Evolutionary conservation across 305 asterid genomes (phyloP), one percentile per base, ranked within the genome.

Genomic region (Fraxinus sp.): DNA sequence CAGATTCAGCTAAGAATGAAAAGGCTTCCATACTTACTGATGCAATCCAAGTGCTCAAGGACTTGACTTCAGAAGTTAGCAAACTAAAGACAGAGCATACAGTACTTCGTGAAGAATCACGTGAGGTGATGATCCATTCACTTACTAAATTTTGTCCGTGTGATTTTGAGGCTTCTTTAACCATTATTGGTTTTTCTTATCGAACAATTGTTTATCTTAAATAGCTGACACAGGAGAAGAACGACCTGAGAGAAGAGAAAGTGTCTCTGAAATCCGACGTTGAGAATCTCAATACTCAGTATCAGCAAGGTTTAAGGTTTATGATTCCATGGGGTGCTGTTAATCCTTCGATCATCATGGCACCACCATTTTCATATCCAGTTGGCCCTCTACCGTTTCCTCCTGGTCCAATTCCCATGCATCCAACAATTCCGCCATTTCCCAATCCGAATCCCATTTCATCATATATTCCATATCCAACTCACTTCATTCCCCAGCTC

Each of bases 1-100:
- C 94, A 95, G 99, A 97, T 90, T 97, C 99, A n/a, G 98, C 99
- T 75, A 97, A 92, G 87, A 91, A 93, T 83, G 99, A 95, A 87
- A 97, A 95, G 90, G 98, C 99, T 81, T 95, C 99, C 78, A 93
- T 97, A 86, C 91, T 97, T 28, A 83, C 86, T 24, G 99, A 95
- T 81, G 90, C 99, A 3, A 79, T 95, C 81, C 98, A 92, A 92
- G 82, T 93, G 91, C 90, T 97, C 80, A 95, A 95, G 91, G 99
- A 95, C 57, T 89, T 95, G 89, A 90, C 94, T 52, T 77, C 95
- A 81, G 95, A 97, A 82, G 96, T 97, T 39, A 89, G 90, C 91
- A 89, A 86, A 87, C 84, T 97, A 78, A 97, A 97, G 87, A 86
- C 97, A 26, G 98, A 97, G 88, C 88, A 92, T 73, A 81, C 92